Base-by-base conservation (phyloP, 768 basidiomycete genomes). In the Leccinum imitatum region DNA sequence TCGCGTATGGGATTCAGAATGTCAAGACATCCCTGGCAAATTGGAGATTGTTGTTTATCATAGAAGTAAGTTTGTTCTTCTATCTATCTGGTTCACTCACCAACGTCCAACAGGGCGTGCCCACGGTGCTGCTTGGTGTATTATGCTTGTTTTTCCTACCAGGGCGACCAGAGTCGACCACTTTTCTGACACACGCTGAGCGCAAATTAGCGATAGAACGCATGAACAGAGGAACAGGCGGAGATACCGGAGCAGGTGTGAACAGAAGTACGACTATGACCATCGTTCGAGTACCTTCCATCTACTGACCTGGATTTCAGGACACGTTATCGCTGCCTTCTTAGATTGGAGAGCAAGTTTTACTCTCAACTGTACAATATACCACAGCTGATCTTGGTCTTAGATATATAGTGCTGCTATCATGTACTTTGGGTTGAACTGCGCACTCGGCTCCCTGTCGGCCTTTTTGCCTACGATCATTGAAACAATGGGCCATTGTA, bases 401-500 rank as follows among this genome's bases (percentile, higher is more conserved):
- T 47, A 73, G 72, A 69, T 81, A n/a, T 82, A 83, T 50, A 62
- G 74, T 14, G 81, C 75, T n/a, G 81, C 81, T 1, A 66, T 82
- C 33, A 75, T 82, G 30, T 80, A 79, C 65, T 82, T 83, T 59
- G 82, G 77, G 15, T 71, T 79, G 7, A 80, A 81, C 61, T 77
- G 76, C 55, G 80, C 83, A 11, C 73, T 82, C 0, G 78, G 80
- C 17, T 82, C 83, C 7, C 74, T 80, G 8, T 78, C 79, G 3
- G 80, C 83, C 1, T 84, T 84, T 70, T 69, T 84, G 21, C 83
- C 83, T 2, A 84, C 82, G 0, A 83, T 85, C 64, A 81, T 85
- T 30, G 76, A 73, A 60, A 82, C 80, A 0, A 80, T 82, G 68
- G 80, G 79, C 8, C 75, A 74, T 65, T 77, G 80, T 82, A 63